Percentiles rank a stretch among this genome's conserved stretches.
Conservation (phyloP, 495 filamentous ascomycete genomes). For the Penicillium malachiteum region DNA sequence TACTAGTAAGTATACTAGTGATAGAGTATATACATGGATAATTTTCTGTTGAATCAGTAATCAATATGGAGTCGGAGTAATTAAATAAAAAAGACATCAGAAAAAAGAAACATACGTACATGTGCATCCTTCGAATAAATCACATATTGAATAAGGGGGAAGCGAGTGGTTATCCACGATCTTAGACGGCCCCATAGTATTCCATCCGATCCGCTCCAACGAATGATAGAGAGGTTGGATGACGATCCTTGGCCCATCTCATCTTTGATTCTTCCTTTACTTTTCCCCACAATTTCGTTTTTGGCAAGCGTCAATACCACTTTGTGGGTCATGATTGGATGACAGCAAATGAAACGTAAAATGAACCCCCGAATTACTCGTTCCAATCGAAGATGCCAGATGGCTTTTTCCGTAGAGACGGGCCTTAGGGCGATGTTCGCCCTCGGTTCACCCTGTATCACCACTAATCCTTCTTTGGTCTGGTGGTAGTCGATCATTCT, state of each 20-base stretch:
- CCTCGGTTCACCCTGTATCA: constrained; percentile 5
- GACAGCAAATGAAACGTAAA: constrained; percentile 12
- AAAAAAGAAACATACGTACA: too few species aligned
- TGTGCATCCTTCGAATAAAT: too few species aligned
- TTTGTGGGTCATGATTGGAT: constrained; percentile 16
- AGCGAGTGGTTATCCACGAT: too few species aligned
- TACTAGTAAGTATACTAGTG: too few species aligned
- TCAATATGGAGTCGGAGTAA: too few species aligned
- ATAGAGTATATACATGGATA: too few species aligned
- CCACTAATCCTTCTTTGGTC: constrained; percentile 7
- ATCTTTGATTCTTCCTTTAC: constrained; percentile 1
- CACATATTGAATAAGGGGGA: too few species aligned
- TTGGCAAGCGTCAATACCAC: constrained; percentile 8
- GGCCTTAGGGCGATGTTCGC: constrained; percentile 8
- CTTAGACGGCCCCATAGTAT: too few species aligned
- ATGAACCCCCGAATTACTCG: constrained; percentile 9
- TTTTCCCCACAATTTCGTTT: constrained; percentile 1
- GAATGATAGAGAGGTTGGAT: too few species aligned
- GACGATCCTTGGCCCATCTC: neutral
- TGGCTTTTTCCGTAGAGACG: constrained; percentile 9
- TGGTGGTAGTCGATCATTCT: neutral
- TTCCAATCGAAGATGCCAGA: constrained; percentile 15
- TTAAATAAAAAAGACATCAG: too few species aligned
- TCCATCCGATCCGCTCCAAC: too few species aligned
- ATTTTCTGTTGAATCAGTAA: too few species aligned